phyloP scores from a whole-genome alignment of 257 asterid species.

The Gentiana macrophylla region DNA sequence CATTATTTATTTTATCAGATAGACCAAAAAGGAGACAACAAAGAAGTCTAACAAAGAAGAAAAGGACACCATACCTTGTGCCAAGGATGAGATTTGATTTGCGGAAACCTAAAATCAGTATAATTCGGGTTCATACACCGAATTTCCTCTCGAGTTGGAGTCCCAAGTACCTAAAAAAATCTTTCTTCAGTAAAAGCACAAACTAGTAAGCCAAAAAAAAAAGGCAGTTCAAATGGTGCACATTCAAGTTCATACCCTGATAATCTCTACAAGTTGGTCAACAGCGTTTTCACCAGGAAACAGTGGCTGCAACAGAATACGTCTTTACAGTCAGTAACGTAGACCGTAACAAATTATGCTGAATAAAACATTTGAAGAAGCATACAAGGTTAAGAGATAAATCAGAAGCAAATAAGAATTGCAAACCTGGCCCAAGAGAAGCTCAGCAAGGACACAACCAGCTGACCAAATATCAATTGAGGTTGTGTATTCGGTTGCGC shows the following conservation, averaged over 20 bases:
- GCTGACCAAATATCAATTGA: constrained; percentile 93
- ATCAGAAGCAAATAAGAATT: constrained; percentile 1
- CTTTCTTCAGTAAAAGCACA: constrained; percentile 14
- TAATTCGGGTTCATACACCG: constrained; percentile 93
- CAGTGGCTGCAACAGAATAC: constrained; percentile 44
- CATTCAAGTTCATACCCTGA: constrained; percentile 44
- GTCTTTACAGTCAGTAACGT: constrained; percentile 3
- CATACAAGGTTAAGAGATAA: constrained; percentile 3
- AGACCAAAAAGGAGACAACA: not conserved
- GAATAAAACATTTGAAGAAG: not conserved
- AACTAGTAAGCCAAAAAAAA: not conserved
- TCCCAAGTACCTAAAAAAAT: constrained; percentile 70
- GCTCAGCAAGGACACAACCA: constrained; percentile 93
- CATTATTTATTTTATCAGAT: not conserved
- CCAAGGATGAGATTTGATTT: constrained; percentile 95
- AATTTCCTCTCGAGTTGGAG: constrained; percentile 92
- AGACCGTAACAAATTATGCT: not conserved
- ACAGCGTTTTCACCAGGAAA: constrained; percentile 97
- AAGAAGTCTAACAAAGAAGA: not conserved
- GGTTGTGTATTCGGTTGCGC: constrained; percentile 75
- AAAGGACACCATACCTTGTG: constrained; percentile 39
- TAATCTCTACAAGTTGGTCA: constrained; percentile 90
- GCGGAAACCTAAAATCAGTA: constrained; percentile 85
- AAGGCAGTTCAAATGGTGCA: not conserved
- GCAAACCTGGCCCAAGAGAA: constrained; percentile 79